These are phyloP conservation scores for Hanseniaspora mollemarum DNA, from an alignment of 805 yeast genomes.

Conservation along the genomic window DNA sequence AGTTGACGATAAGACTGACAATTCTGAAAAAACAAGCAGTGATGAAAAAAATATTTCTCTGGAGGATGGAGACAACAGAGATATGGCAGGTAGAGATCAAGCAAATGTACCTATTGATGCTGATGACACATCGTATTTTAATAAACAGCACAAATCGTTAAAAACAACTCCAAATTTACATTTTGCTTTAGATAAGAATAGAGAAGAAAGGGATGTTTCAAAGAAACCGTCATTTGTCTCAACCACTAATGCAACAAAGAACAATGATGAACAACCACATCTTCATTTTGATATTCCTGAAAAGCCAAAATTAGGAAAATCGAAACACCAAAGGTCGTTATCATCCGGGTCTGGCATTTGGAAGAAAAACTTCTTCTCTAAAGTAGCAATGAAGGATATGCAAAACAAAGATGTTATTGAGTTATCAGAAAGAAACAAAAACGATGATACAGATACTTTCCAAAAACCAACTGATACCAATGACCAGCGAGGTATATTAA, in stretches of 20 bases:
- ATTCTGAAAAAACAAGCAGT: neutral
- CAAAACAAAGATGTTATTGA: neutral
- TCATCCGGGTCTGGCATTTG: neutral
- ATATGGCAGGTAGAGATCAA: constrained; percentile 1
- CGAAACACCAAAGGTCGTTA: neutral
- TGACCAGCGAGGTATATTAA: neutral
- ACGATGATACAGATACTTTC: no score
- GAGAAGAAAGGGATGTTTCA: neutral
- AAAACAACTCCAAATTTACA: neutral
- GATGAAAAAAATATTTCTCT: neutral
- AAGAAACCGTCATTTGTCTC: no score
- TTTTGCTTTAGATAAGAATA: neutral
- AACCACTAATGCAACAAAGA: neutral
- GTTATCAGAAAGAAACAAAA: neutral
- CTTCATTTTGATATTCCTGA: constrained; percentile 13
- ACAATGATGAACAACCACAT: constrained; percentile 1
- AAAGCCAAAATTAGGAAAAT: neutral
- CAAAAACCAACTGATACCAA: neutral
- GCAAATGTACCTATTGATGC: constrained; percentile 1
- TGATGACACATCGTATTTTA: constrained; percentile 3
- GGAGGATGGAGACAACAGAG: neutral
- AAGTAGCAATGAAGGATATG: neutral
- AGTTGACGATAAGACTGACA: constrained; percentile 15
- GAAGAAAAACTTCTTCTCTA: neutral
- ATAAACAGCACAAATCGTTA: neutral